Evolutionary conservation across 257 asterid species (phyloP), one percentile per base, ranked within the genome.

Genomic region (Paulownia fortunei): DNA sequence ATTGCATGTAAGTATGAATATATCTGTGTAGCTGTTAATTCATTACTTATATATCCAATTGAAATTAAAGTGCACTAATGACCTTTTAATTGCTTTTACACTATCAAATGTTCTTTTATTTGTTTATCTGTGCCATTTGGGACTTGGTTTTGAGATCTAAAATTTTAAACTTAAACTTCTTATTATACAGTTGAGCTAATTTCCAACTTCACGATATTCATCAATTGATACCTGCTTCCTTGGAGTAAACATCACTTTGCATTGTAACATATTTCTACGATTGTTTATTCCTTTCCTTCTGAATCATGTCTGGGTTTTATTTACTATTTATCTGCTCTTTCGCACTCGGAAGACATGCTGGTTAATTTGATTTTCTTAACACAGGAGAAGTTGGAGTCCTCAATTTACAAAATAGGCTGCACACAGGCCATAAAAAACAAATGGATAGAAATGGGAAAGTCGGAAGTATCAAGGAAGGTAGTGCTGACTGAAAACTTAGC

Each of bases 391-490:
- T 67, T 89, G 83, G 84, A 87, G 76, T 80, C 94, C 37, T 68
- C 94, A 46, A 83, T 89, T 72, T 91, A 71, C 88, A 90, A 91
- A 87, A 90, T 90, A 47, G 99, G 99, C 80, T 83, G 88, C 84
- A 84, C 86, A 42, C 99, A 96, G 82, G 99, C 97, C 74, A 84
- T 92, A 63, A 96, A 93, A 88, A 96, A 90, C 82, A 93, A 90
- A 80, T 96, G 98, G 99, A 87, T 96, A 41, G 97, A 88, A 80
- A 87, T 91, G 86, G 92, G 84, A 10, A 92, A 92, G 88, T 37
- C 91, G n/a, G 88, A 83, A 64, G 92, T 96, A 41, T 84, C 92
- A 37, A 86, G 90, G 84, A 92, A 87, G 98, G 98, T 91, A 86
- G 70, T 63, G 34, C 77, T 65, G 41, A 75, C 74, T 73, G 69